A percentile compares a stretch with the other conserved stretches of the same genome.
Evolutionary conservation across 2,329 filamentous ascomycete species (phyloP).

Genomic region (Cladosporium sp.): DNA sequence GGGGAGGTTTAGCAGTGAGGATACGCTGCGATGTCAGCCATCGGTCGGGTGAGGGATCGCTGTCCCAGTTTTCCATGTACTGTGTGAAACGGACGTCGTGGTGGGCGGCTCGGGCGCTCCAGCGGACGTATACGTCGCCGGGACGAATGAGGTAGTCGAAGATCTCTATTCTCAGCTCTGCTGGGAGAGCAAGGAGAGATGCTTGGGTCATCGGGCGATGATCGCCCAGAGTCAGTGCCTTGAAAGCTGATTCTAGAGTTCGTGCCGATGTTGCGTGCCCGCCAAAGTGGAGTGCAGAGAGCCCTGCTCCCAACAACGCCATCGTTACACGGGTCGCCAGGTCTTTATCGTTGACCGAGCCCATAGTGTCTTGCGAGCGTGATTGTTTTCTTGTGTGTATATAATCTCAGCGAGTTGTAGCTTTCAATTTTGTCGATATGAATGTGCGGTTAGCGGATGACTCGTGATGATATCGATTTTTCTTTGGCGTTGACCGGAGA

Average conservation of each 20-base stretch:
- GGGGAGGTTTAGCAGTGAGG: neutral
- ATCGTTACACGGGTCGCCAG: too few relatives aligned
- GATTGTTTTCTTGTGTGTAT: neutral
- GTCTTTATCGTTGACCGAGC: too few relatives aligned
- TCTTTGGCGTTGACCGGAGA: too few relatives aligned
- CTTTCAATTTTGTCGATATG: neutral
- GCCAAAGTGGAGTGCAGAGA: too few relatives aligned
- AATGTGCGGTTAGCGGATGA: slow-evolving; percentile 1
- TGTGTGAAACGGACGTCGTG: slow-evolving; percentile 12
- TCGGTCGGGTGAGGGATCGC: neutral
- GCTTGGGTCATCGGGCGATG: neutral
- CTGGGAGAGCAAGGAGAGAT: neutral
- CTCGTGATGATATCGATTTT: neutral
- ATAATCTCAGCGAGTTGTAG: neutral
- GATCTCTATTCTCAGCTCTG: slow-evolving; percentile 3
- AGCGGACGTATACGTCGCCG: slow-evolving; percentile 9
- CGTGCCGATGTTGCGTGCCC: too few relatives aligned
- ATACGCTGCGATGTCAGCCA: neutral
- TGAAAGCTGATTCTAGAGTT: neutral
- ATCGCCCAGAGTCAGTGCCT: neutral
- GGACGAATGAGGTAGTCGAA: slow-evolving; percentile 7
- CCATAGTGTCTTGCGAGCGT: neutral
- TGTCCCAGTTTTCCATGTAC: slow-evolving; percentile 4
- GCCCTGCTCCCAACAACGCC: too few relatives aligned
- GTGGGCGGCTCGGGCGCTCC: neutral